Evolutionary conservation across 2,329 filamentous ascomycete species (phyloP).

Genomic region (Sporothrix brunneoviolacea): DNA sequence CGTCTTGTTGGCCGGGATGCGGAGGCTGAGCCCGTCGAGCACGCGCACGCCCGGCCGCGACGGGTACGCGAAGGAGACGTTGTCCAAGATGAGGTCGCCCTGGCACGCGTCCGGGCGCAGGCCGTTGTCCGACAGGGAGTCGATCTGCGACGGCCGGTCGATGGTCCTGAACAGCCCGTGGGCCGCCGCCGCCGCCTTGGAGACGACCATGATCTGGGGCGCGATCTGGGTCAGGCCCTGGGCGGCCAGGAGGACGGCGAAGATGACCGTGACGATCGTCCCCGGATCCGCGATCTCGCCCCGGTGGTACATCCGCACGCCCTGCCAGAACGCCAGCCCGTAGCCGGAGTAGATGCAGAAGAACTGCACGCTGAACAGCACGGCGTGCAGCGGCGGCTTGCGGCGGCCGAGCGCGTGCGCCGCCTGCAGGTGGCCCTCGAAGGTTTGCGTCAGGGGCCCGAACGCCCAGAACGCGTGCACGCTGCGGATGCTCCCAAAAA

Average conservation of each 20-base stretch:
- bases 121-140: no score
- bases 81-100: conserved; percentile 57
- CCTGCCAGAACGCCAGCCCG: conserved; percentile 46
- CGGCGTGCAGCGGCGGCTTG: conserved; percentile 37
- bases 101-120: no score
- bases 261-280: conserved; percentile 33
- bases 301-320: conserved; percentile 37
- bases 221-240: conserved; percentile 77
- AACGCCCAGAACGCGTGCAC: conserved; percentile 38
- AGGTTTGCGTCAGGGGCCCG: conserved; percentile 31
- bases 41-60: conserved; percentile 58
- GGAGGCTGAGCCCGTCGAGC: conserved; percentile 55
- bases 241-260: conserved; percentile 3
- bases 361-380: conserved; percentile 40
- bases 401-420: conserved; percentile 33
- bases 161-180: conserved; percentile 57
- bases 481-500: conserved; percentile 41
- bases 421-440: conserved; percentile 35
- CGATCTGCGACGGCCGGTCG: conserved; percentile 64
- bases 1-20: conserved; percentile 75
- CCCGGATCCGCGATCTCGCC: conserved; percentile 35
- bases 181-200: conserved; percentile 50
- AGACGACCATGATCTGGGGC: conserved; percentile 85
- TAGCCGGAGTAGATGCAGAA: conserved; percentile 43
- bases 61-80: conserved; percentile 69